Percentiles rank a stretch among this genome's conserved stretches.
phyloP scores from a whole-genome alignment of 805 yeast genomes.

The Candida manassasensis region DNA sequence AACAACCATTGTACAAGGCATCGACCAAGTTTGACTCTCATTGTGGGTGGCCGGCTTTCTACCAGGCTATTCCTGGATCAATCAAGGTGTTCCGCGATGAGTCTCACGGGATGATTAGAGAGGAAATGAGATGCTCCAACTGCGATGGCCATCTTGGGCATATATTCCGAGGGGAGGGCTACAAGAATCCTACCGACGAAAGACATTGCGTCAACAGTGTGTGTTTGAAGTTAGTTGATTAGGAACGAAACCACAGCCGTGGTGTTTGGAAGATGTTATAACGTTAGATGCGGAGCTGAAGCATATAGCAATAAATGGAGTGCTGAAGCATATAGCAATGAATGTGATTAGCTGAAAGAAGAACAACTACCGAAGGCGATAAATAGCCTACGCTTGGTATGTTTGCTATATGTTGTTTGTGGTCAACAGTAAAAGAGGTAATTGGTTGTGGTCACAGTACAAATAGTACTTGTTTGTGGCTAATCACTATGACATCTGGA shows the following conservation, averaged over 20 bases:
- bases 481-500: no score
- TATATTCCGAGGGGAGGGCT: constrained; percentile 92
- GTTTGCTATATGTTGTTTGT: no score
- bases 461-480: no score
- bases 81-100: constrained; percentile 57
- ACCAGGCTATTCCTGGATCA: constrained; percentile 81
- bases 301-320: no score
- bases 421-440: no score
- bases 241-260: not conserved
- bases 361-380: no score
- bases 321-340: no score
- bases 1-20: constrained; percentile 71
- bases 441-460: no score
- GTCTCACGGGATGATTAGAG: constrained; percentile 73
- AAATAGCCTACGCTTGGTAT: no score
- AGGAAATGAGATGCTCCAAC: constrained; percentile 80
- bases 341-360: no score
- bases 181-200: constrained; percentile 77
- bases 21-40: constrained; percentile 81
- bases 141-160: constrained; percentile 98
- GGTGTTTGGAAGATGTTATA: no score
- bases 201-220: constrained; percentile 94
- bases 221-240: constrained; percentile 57
- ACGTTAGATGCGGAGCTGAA: no score
- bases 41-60: constrained; percentile 99